phyloP scores from a whole-genome alignment of 176 grass and related monocot species.

The Tuctoria greenei region DNA sequence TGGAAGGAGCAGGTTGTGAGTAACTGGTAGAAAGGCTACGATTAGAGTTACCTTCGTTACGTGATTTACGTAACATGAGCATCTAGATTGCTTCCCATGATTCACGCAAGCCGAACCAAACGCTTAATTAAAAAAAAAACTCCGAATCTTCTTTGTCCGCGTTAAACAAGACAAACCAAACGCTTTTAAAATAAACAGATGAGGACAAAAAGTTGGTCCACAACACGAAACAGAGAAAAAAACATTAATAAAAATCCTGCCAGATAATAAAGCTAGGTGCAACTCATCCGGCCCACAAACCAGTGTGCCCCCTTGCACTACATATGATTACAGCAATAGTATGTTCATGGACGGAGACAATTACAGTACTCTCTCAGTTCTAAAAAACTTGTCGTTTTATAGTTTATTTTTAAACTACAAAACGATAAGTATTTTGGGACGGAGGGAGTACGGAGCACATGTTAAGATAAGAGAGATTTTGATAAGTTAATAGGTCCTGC shows the following conservation, averaged over 20 bases:
- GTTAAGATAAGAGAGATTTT: constrained; percentile 25
- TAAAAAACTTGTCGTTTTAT: too few species aligned
- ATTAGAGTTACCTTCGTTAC: not conserved
- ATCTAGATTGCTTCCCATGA: not conserved
- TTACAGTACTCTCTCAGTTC: too few species aligned
- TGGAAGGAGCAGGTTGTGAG: not conserved
- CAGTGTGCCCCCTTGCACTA: not conserved
- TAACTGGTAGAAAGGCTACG: not conserved
- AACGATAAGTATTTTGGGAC: too few species aligned
- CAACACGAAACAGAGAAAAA: not conserved
- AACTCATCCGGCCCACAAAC: too few species aligned
- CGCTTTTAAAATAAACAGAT: constrained; percentile 34
- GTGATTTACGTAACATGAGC: constrained; percentile 24
- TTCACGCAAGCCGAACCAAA: not conserved
- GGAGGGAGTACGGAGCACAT: too few species aligned
- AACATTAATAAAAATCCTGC: not conserved
- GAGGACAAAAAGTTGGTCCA: constrained; percentile 18
- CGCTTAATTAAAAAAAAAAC: not conserved
- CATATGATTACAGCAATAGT: not conserved
- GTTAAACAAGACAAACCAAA: constrained; percentile 27
- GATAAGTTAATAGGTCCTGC: constrained; percentile 20
- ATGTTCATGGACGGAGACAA: not conserved
- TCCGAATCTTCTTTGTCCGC: constrained; percentile 20
- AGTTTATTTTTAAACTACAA: too few species aligned
- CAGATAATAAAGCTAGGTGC: too few species aligned